Base-by-base conservation (phyloP, 306 rosid species). In the Parietaria judaica region DNA sequence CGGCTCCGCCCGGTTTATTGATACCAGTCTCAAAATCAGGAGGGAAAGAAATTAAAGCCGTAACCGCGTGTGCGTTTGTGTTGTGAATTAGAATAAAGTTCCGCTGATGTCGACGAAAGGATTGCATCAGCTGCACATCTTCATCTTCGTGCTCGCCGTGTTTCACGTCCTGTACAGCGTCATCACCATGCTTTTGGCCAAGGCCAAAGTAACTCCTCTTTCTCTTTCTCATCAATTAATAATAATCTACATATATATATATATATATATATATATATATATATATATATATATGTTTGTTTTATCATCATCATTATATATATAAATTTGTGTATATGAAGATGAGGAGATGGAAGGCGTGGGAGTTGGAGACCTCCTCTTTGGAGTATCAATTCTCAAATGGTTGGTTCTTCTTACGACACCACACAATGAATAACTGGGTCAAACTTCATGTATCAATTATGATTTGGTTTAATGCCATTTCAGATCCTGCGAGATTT, bases 311-410 rank as follows among this genome's bases (percentile, higher is more conserved):
- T 41, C 9, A 41, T 41, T 41, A 41, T 41, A 41, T 41, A 41
- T 41, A 41, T 41, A 39, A 39, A 5, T 41, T 41, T 5, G 1
- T 41, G 45, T 41, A 41, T 8, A 46, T 66, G 31, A 66, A 87
- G 91, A 78, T 82, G 84, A 71, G 70, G 63, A 84, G 76, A 72
- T 84, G 88, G 95, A 81, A 84, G 76, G 58, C 78, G 8, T 87
- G 91, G 95, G 91, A 87, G 70, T 78, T 58, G 0, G 86, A 87
- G 67, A 87, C 86, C 46, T 65, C 88, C 3, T 81, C 95, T 35
- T 17, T 84, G 4, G 91, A 82, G 75, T 84, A 87, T 65, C 83
- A 87, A 52, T 80, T 75, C 67, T 64, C 80, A 15, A 78, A 84
- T 63, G 91, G 95, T 87, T 51, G 5, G 3, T 9, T 57, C 10